Base-by-base conservation (phyloP, 1,284 basidiomycete genomes). In the Puccinia triticina region DNA sequence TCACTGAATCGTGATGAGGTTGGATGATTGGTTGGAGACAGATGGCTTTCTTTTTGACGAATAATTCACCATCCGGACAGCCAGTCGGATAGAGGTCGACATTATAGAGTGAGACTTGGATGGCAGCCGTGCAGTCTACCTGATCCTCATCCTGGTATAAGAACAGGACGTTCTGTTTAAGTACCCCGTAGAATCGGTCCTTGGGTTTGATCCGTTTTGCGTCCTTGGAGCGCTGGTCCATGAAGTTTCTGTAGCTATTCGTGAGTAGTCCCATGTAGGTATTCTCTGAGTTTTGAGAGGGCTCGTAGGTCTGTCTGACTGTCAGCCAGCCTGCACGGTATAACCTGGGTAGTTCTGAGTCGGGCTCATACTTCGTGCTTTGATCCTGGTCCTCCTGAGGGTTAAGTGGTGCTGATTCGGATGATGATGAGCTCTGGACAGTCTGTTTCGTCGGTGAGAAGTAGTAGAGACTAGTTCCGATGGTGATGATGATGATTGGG, bases 81-180 rank as follows among this genome's bases (percentile, higher is more conserved):
- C 87, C 83, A 84, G 92, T 91, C 18, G 92, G 92, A 86, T 90
- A 93, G 61, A 96, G 88, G 34, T 89, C 88, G 57, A 95, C 92
- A 74, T 92, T 90, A 87, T 94, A 93, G 12, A 91, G 86, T 69
- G 88, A 86, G 74, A 97, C 88, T 86, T 95, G 92, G 73, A 98
- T 90, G 16, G 92, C 94, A 2, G 92, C 93, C 85, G 92, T 92
- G 87, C 93, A 94, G 85, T 96, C 94, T 66, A 90, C 90, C 91
- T 93, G 93, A 37, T 89, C 89, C 87, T 96, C 93, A 87, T 95
- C 93, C 87, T 96, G 93, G 88, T 96, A 96, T 29, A 98, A 88
- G 87, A 94, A 97, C 32, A 98, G 89, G 50, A 95, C 92, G 84
- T 91, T 92, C 66, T 93, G 93, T 89, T 96, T 96, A 86, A 97